Evolutionary conservation across 2,329 filamentous ascomycete species (phyloP).

Genomic region (Colletotrichum costaricense): DNA sequence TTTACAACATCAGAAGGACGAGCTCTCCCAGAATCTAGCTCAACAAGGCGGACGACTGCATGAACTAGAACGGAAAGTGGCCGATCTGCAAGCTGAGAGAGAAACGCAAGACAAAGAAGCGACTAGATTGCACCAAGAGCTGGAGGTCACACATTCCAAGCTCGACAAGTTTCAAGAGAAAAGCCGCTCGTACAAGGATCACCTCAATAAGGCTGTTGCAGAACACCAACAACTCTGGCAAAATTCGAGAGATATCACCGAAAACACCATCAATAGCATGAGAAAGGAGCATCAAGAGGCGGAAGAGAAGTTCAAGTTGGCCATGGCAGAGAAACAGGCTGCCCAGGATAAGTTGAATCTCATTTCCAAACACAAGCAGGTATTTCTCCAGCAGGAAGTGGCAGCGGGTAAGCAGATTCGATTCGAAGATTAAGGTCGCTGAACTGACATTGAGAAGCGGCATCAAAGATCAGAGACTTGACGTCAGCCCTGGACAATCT

Average conservation of each 20-base stretch:
- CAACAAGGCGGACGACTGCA: constrained; percentile 4
- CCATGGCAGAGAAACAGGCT: constrained; percentile 28
- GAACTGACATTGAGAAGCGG: not conserved
- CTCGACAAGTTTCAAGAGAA: constrained; percentile 48
- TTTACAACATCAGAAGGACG: not conserved
- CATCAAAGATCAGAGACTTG: not conserved
- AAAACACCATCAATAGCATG: constrained; percentile 48
- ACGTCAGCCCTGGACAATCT: not conserved
- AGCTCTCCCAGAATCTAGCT: constrained; percentile 7
- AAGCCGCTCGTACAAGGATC: constrained; percentile 46
- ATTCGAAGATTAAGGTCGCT: not conserved
- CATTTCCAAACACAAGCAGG: not conserved
- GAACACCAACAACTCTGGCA: constrained; percentile 59
- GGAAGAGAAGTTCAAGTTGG: constrained; percentile 38
- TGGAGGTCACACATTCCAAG: constrained; percentile 42
- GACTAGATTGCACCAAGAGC: constrained; percentile 40
- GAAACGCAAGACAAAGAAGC: constrained; percentile 41
- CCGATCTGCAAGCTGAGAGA: constrained; percentile 42
- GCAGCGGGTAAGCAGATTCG: not conserved
- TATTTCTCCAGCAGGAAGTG: not conserved
- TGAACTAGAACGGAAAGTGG: constrained; percentile 41
- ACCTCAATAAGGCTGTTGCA: constrained; percentile 56
- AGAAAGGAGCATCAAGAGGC: constrained; percentile 43
- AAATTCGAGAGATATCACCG: constrained; percentile 46
- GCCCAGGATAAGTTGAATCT: constrained; percentile 21